These are phyloP conservation scores for Kwoniella newhampshirensis DNA, from an alignment of 768 basidiomycete species.

Conservation along the genomic window DNA sequence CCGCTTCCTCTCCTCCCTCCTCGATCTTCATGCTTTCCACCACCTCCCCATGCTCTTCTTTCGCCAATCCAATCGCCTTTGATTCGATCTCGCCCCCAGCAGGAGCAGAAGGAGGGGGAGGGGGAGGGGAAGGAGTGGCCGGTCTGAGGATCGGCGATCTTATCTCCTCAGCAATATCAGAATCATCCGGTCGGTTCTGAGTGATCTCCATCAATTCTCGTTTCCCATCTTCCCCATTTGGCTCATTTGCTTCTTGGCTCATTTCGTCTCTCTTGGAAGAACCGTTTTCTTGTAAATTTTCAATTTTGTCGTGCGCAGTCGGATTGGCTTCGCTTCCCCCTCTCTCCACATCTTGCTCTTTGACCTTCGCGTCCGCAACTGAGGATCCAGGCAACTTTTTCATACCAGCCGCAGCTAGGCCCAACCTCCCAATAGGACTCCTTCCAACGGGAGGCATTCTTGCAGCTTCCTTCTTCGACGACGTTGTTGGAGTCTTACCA, in stretches of 20 bases:
- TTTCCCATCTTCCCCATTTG: background rate
- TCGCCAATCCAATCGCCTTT: background rate
- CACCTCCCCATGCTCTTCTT: background rate
- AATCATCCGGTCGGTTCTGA: background rate
- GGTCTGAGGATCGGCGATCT: constrained; percentile 5
- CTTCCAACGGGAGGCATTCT: constrained; percentile 25
- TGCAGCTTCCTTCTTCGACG: background rate
- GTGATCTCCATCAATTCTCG: background rate
- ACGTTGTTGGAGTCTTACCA: background rate
- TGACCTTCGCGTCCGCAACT: too few relatives aligned
- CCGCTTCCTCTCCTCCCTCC: constrained; percentile 1
- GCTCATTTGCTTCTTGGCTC: too few relatives aligned
- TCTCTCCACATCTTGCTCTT: too few relatives aligned
- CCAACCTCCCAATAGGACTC: constrained; percentile 33
- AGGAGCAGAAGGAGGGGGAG: too few relatives aligned
- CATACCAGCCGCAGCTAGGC: constrained; percentile 24
- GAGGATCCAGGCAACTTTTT: background rate
- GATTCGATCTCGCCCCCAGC: background rate
- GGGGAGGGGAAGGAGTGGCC: too few relatives aligned
- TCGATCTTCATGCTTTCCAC: background rate
- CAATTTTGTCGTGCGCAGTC: background rate
- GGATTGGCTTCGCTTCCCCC: background rate
- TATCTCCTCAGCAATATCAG: background rate
- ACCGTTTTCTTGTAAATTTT: background rate
- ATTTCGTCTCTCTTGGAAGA: too few relatives aligned